Evolutionary conservation across 1,139 yeast genomes (phyloP).

Genomic region (Taphrina pruni): DNA sequence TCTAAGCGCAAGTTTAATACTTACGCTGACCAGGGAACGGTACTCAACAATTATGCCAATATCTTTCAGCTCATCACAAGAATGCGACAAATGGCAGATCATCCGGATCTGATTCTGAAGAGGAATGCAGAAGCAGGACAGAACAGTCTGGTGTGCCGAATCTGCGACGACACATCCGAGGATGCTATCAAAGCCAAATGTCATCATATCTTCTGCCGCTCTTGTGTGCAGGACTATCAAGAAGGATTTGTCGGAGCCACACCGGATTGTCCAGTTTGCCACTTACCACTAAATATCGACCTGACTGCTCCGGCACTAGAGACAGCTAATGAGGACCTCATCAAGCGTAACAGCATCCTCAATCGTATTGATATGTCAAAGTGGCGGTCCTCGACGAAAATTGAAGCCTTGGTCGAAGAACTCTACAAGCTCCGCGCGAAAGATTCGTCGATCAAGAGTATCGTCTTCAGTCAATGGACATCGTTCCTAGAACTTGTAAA

Average conservation of each 20-base stretch:
- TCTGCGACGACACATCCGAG: conserved; percentile 97
- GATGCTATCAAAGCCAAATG: conserved; percentile 95
- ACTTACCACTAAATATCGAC: conserved; percentile 87
- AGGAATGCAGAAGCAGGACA: conserved; percentile 53
- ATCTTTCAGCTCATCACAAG: conserved; percentile 93
- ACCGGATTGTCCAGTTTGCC: conserved; percentile 93
- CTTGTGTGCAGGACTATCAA: conserved; percentile 84
- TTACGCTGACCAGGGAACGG: conserved; percentile 94
- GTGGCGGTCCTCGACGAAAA: conserved; percentile 93
- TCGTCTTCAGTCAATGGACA: conserved; percentile 95
- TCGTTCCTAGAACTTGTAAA: conserved; percentile 94
- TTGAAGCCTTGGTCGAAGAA: conserved; percentile 94
- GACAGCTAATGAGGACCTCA: conserved; percentile 65
- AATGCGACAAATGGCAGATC: conserved; percentile 98
- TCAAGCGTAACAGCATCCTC: conserved; percentile 81
- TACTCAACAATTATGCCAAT: conserved; percentile 91
- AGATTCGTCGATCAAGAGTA: conserved; percentile 85
- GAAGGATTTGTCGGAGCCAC: conserved; percentile 67
- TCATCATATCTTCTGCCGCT: conserved; percentile 88
- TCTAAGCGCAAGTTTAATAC: conserved; percentile 80
- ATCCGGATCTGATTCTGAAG: conserved; percentile 85
- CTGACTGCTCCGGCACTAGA: conserved; percentile 85
- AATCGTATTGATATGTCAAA: conserved; percentile 84
- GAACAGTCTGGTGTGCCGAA: conserved; percentile 81
- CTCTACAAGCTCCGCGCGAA: conserved; percentile 84